phyloP scores from a whole-genome alignment of 2,329 filamentous ascomycete species.

The Aspergillus bombycis region DNA sequence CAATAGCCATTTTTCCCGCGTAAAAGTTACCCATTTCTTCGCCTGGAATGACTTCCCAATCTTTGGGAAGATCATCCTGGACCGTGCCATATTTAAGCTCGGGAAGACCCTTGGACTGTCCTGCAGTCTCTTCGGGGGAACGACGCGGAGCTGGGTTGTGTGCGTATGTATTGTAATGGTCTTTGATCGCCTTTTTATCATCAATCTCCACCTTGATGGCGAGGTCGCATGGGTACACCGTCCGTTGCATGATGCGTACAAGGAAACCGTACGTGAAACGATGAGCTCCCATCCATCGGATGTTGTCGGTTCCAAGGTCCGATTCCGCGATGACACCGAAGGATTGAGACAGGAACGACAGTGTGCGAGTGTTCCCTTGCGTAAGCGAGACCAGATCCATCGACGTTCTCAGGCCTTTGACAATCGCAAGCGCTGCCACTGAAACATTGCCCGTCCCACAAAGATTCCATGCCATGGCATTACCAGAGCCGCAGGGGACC shows the following conservation, averaged over 20 bases:
- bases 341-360: slow-evolving; percentile 90
- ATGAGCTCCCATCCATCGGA: slow-evolving; percentile 88
- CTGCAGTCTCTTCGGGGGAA: slow-evolving; percentile 36
- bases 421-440: slow-evolving; percentile 76
- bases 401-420: slow-evolving; percentile 84
- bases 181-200: slow-evolving; percentile 72
- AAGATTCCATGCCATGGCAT: slow-evolving; percentile 88
- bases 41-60: slow-evolving; percentile 74
- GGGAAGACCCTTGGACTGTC: slow-evolving; percentile 65
- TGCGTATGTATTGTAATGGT: slow-evolving; percentile 65
- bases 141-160: slow-evolving; percentile 32
- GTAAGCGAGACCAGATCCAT: slow-evolving; percentile 88
- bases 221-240: slow-evolving; percentile 84
- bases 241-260: slow-evolving; percentile 73
- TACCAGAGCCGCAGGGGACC: slow-evolving; percentile 90
- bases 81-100: slow-evolving; percentile 77
- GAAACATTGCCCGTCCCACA: slow-evolving; percentile 78
- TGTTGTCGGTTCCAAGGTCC: slow-evolving; percentile 85
- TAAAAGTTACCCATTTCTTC: slow-evolving; percentile 91
- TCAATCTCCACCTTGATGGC: slow-evolving; percentile 81
- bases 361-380: slow-evolving; percentile 70
- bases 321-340: slow-evolving; percentile 88
- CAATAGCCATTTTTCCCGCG: slow-evolving; percentile 91
- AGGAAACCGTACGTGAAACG: slow-evolving; percentile 86
- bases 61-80: slow-evolving; percentile 72